phyloP scores from a whole-genome alignment of 768 basidiomycete species.

The Boletus rubescentipes region DNA sequence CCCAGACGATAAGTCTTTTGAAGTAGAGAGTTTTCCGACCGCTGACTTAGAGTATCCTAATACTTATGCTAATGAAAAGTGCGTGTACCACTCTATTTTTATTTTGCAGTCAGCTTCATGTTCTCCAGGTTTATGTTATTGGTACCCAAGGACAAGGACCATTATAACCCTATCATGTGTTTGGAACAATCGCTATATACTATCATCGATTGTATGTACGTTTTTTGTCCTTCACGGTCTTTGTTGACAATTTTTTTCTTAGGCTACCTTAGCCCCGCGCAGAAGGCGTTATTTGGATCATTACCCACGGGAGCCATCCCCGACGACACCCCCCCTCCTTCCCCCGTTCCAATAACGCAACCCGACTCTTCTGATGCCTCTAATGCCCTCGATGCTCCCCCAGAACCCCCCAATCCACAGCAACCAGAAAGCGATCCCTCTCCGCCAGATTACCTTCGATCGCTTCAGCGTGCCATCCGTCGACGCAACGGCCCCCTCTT shows the following conservation, averaged over 20 bases:
- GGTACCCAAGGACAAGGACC: constrained; percentile 80
- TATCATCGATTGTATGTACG: constrained; percentile 65
- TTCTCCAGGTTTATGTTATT: constrained; percentile 66
- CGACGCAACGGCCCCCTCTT: constrained; percentile 72
- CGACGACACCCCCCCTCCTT: constrained; percentile 31
- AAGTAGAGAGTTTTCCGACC: constrained; percentile 61
- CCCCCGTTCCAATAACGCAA: constrained; percentile 35
- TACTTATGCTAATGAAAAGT: constrained; percentile 67
- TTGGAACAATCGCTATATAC: constrained; percentile 69
- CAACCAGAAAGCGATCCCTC: constrained; percentile 17
- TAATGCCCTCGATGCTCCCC: constrained; percentile 31
- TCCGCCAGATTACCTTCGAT: constrained; percentile 47
- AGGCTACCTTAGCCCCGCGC: constrained; percentile 69
- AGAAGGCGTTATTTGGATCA: constrained; percentile 66
- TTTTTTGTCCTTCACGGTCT: constrained; percentile 1
- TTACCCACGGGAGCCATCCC: constrained; percentile 45
- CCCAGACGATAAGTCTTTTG: constrained; percentile 60
- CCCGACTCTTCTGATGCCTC: constrained; percentile 33
- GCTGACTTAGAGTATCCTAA: constrained; percentile 81
- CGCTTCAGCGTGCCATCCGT: constrained; percentile 69
- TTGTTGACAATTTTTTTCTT: constrained; percentile 11
- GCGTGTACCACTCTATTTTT: constrained; percentile 8
- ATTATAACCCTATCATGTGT: constrained; percentile 84
- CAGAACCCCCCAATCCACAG: constrained; percentile 20
- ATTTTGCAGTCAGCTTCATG: not conserved